phyloP scores from a whole-genome alignment of 768 basidiomycete species.

The Calvatia gigantea region DNA sequence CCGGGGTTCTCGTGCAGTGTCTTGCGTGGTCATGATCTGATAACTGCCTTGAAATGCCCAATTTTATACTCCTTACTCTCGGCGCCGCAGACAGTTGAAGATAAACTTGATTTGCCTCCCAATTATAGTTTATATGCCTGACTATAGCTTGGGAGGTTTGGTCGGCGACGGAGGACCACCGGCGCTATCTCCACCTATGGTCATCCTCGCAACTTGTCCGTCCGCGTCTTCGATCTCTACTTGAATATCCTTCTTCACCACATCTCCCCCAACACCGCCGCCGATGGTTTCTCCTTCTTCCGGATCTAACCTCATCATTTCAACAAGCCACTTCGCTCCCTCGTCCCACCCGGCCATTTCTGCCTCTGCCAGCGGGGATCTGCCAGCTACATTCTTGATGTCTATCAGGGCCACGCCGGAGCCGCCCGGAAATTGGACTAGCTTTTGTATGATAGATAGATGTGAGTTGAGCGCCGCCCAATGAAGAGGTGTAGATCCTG shows the following conservation, averaged over 20 bases:
- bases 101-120: too few species aligned
- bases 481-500: constrained; percentile 83
- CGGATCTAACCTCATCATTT: constrained; percentile 72
- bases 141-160: not conserved
- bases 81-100: too few species aligned
- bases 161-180: not conserved
- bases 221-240: constrained; percentile 74
- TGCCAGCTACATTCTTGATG: constrained; percentile 68
- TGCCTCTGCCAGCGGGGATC: constrained; percentile 78
- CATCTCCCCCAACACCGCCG: constrained; percentile 33
- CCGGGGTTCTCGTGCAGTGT: too few species aligned
- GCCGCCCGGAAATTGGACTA: constrained; percentile 54
- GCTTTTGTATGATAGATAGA: constrained; percentile 52
- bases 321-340: constrained; percentile 78
- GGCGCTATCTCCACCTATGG: constrained; percentile 29
- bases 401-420: constrained; percentile 71
- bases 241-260: constrained; percentile 43
- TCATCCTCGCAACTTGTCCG: constrained; percentile 65
- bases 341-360: constrained; percentile 81
- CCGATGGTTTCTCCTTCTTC: constrained; percentile 33
- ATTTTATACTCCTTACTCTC: too few species aligned
- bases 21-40: too few species aligned
- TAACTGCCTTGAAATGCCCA: too few species aligned
- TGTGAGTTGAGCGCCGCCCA: constrained; percentile 90
- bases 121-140: not conserved